Base-by-base conservation (phyloP, 139 green algal species). In the Gonium pectorale region DNA sequence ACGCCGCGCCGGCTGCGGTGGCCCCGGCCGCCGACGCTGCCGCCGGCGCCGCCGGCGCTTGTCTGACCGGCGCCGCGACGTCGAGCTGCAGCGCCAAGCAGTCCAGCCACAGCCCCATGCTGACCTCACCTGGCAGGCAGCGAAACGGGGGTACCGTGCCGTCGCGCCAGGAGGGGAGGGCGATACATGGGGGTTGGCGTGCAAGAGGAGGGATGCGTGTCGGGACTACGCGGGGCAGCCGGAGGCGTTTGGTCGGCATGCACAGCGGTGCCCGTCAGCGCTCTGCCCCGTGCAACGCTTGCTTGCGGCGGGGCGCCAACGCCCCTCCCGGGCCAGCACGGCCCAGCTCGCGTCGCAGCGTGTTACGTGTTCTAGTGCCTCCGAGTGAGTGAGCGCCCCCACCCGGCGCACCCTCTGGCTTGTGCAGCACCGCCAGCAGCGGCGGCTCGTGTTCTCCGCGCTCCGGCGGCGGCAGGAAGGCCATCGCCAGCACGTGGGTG, bases 371-470 rank as follows among this genome's bases (percentile, higher is more conserved):
- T 8, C 19, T 22, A 63, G 19, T 31, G 19, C 17, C 54, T 29
- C n/a, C n/a, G n/a, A n/a, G 8, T 31, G 7, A 7, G n/a, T 13
- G 33, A 3, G 9, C 54, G 2, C 24, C 6, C 27, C 27, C 72
- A 38, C 37, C 51, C 51, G 1, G 35, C 77, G 26, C 33, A 83
- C 77, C 38, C 46, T 83, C 77, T 24, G 35, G n/a, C 21, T 73
- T 56, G 41, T 83, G 77, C 77, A 83, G 77, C 60, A 83, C 77
- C 31, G 46, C 77, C 77, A 83, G 63, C 40, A 83, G 77, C 77
- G 77, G 77, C 62, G 43, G 41, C 19, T 63, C 60, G 24, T 0
- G 33, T 8, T 43, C 31, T 60, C 73, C 77, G 37, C 60, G 41
- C 24, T 52, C 27, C 4, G 60, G 43, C 41, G 43, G 75, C 43